These are phyloP conservation scores for Chlamydomonas sp. DNA, from an alignment of 139 green algal genomes.

Conservation along the genomic window DNA sequence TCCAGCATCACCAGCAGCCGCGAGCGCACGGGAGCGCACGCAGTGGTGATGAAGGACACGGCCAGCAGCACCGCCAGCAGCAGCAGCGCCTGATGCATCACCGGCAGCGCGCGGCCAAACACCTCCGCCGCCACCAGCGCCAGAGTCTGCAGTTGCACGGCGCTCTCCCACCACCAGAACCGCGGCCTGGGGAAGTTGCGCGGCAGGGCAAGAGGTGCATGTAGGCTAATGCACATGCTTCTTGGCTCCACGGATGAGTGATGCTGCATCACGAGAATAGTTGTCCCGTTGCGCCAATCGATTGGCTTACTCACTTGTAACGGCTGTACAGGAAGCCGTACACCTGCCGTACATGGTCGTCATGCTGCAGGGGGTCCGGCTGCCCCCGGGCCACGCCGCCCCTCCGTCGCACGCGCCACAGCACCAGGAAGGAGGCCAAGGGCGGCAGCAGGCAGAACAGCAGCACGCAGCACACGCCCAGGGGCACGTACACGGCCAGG, in stretches of 20 bases:
- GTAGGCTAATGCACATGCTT: too few species aligned
- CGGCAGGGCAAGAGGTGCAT: too few species aligned
- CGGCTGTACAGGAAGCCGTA: slow-evolving; percentile 24
- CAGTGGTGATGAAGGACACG: not conserved
- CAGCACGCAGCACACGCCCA: slow-evolving; percentile 6
- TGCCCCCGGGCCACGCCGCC: too few species aligned
- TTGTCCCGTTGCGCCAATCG: too few species aligned
- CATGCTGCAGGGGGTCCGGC: not conserved
- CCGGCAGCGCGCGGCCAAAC: not conserved
- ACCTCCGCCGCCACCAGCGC: not conserved
- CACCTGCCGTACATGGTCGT: not conserved
- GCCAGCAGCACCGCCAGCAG: not conserved
- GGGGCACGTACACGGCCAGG: slow-evolving; percentile 15
- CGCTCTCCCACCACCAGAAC: not conserved
- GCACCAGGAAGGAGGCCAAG: not conserved
- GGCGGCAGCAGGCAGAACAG: slow-evolving; percentile 19
- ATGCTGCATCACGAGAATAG: too few species aligned
- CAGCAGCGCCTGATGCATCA: not conserved
- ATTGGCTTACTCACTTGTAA: slow-evolving; percentile 9
- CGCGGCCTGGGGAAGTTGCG: too few species aligned
- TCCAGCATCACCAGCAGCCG: not conserved
- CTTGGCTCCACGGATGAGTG: too few species aligned
- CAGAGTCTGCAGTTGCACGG: not conserved
- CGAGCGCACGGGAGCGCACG: not conserved
- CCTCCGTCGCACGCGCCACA: not conserved